Conservation (phyloP, 305 asterid species). For the Fraxinus xanthoxyloides region DNA sequence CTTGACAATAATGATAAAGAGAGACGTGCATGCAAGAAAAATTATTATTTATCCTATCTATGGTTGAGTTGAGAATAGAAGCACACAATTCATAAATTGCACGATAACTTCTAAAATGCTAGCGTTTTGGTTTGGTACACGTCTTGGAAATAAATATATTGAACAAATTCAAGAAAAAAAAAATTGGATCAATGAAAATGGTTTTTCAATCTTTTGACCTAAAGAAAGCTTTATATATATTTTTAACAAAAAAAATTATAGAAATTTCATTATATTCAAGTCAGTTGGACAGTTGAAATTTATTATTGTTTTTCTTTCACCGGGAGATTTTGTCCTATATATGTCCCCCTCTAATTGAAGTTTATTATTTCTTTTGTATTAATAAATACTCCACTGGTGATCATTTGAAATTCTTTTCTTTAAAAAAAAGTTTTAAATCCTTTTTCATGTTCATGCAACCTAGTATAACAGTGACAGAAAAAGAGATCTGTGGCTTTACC, state of each 20-base stretch:
- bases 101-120: neutral
- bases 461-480: neutral
- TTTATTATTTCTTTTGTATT: too few species aligned
- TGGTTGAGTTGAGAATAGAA: neutral
- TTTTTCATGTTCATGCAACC: neutral
- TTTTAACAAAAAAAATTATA: too few species aligned
- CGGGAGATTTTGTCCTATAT: neutral
- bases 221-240: neutral
- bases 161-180: neutral
- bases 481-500: neutral
- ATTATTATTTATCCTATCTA: neutral
- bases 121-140: neutral
- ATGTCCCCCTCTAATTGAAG: neutral
- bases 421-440: too few species aligned
- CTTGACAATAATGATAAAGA: neutral
- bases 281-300: neutral
- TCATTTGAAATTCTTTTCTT: too few species aligned
- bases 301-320: neutral
- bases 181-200: neutral
- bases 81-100: neutral
- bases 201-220: neutral
- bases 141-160: neutral
- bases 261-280: neutral
- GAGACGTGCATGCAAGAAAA: neutral
- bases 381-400: neutral